These are phyloP conservation scores for Nakazawaea holstii DNA, from an alignment of 805 yeast species.

Conservation along the genomic window DNA sequence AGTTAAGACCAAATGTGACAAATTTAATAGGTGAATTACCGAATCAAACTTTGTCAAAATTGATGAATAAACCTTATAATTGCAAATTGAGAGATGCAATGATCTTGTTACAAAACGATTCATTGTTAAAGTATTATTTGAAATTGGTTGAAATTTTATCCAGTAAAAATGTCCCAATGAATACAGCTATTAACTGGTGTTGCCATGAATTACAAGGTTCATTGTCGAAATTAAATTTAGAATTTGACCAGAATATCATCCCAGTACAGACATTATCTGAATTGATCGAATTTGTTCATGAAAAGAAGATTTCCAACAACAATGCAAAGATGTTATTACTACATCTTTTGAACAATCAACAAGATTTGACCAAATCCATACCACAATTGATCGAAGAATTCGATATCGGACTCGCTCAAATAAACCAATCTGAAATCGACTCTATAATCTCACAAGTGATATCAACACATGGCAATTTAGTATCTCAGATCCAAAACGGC, in stretches of 20 bases:
- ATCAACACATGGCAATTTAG: conserved; percentile 44
- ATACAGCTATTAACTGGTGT: conserved; percentile 67
- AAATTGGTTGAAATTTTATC: conserved; percentile 27
- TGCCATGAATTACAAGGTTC: conserved; percentile 77
- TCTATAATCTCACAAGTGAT: conserved; percentile 31
- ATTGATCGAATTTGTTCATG: conserved; percentile 45
- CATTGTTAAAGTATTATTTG: conserved; percentile 47
- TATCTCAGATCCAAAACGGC: conserved; percentile 49
- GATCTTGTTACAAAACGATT: conserved; percentile 49
- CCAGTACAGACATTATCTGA: conserved; percentile 45
- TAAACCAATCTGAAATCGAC: conserved; percentile 24
- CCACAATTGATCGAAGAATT: conserved; percentile 46
- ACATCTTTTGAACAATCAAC: conserved; percentile 50
- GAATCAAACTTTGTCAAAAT: conserved; percentile 42
- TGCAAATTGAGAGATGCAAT: conserved; percentile 72
- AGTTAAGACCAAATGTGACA: conserved; percentile 34
- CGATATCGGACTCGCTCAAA: conserved; percentile 32
- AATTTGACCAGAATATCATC: conserved; percentile 26
- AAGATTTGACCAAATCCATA: conserved; percentile 30
- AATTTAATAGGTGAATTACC: conserved; percentile 53
- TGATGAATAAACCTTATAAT: conserved; percentile 44
- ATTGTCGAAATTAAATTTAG: conserved; percentile 43
- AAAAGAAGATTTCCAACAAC: conserved; percentile 47
- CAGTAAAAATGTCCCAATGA: conserved; percentile 22
- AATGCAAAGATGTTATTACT: conserved; percentile 63